Percentiles rank a stretch among this genome's conserved stretches.
Conservation (phyloP, 2,329 filamentous ascomycete genomes). For the Sporothrix globosa region DNA sequence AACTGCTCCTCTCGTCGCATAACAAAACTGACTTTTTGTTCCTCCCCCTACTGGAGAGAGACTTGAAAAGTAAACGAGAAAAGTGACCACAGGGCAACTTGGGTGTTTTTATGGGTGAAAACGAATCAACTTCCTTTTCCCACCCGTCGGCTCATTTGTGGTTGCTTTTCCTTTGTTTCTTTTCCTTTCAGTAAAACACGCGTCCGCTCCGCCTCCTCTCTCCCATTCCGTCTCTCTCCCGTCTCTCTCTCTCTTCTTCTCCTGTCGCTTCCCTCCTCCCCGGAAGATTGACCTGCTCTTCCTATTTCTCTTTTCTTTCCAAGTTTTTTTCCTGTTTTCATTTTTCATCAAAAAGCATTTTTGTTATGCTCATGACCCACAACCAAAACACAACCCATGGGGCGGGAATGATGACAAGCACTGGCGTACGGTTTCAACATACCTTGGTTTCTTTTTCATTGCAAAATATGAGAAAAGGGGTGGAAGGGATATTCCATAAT, state of each 20-base stretch:
- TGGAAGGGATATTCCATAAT: constrained; percentile 16
- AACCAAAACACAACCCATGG: constrained; percentile 1
- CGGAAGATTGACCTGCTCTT: background rate
- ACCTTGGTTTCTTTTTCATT: constrained; percentile 34
- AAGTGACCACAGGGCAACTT: background rate
- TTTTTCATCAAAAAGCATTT: constrained; percentile 31
- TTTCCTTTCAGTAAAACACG: background rate
- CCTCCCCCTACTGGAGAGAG: background rate
- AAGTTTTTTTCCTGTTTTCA: constrained; percentile 7
- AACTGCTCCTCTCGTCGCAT: background rate
- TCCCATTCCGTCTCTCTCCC: background rate
- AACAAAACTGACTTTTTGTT: constrained; percentile 26
- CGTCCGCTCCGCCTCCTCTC: background rate
- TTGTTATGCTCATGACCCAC: constrained; percentile 35
- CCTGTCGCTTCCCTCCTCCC: constrained; percentile 21
- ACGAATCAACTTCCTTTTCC: constrained; percentile 29
- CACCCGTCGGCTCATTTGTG: constrained; percentile 24
- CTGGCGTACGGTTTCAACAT: constrained; percentile 40
- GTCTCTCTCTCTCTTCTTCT: background rate
- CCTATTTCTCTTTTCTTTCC: background rate
- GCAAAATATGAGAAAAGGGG: constrained; percentile 18
- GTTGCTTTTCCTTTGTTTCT: background rate
- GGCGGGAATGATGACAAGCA: constrained; percentile 35
- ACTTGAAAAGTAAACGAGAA: background rate
- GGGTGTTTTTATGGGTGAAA: constrained; percentile 8